These are phyloP conservation scores for Eucalyptus tenuipes DNA, from an alignment of 345 rosid species.

Conservation along the genomic window DNA sequence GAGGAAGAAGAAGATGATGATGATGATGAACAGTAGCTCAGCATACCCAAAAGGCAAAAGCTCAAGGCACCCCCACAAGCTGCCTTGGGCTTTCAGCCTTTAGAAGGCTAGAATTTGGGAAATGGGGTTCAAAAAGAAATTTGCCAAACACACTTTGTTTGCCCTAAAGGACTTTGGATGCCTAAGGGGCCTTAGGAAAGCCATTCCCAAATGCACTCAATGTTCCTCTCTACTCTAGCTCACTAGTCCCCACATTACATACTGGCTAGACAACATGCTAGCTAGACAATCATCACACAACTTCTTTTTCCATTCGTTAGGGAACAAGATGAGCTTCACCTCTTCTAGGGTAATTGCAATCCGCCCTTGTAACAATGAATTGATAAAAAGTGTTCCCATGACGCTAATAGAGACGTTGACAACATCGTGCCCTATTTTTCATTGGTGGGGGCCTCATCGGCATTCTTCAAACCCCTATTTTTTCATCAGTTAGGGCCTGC, in stretches of 20 bases:
- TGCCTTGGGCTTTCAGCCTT: too few relatives aligned
- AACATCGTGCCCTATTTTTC: neutral
- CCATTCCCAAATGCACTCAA: too few relatives aligned
- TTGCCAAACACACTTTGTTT: too few relatives aligned
- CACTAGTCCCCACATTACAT: neutral
- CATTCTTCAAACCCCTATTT: neutral
- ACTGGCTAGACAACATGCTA: fast-evolving
- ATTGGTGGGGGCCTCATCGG: neutral
- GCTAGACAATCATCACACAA: too few relatives aligned
- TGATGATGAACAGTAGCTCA: too few relatives aligned
- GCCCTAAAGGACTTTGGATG: too few relatives aligned
- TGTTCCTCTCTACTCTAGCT: neutral
- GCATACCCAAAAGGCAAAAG: too few relatives aligned
- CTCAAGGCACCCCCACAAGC: fast-evolving
- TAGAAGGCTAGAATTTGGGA: too few relatives aligned
- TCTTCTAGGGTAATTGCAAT: neutral
- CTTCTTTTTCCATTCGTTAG: neutral
- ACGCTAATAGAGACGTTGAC: neutral
- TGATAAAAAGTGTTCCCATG: neutral
- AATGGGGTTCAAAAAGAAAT: too few relatives aligned
- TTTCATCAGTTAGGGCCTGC: too few relatives aligned
- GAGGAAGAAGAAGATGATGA: too few relatives aligned
- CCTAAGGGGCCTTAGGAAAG: too few relatives aligned
- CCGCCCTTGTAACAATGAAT: fast-evolving
- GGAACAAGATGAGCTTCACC: neutral